Conservation (phyloP, 805 yeast genomes). For the Candida nemodendra region DNA sequence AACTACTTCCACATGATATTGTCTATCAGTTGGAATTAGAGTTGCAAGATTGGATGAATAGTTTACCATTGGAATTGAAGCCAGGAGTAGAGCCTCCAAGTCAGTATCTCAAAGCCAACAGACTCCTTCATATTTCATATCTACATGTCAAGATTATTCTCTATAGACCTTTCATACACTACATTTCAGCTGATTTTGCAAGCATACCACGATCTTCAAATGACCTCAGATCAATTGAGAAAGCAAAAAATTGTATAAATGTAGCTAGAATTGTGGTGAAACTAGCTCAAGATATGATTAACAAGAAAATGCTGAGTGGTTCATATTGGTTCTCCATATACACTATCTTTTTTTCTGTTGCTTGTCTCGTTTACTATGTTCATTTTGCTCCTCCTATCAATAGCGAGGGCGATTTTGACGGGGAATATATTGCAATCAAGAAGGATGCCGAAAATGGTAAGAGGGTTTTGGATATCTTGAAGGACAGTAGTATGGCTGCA, state of each 20-base stretch:
- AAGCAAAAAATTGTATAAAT: slow-evolving; percentile 81
- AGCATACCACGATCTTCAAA: slow-evolving; percentile 25
- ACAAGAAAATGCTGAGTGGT: slow-evolving; percentile 68
- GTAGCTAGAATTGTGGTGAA: slow-evolving; percentile 82
- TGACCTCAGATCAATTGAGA: slow-evolving; percentile 62
- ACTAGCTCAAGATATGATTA: slow-evolving; percentile 76
- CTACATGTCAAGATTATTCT: slow-evolving; percentile 76
- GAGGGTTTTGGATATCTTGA: slow-evolving; percentile 65
- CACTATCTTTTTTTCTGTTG: slow-evolving; percentile 85
- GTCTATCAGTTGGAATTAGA: slow-evolving; percentile 68
- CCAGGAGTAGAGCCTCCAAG: slow-evolving; percentile 71
- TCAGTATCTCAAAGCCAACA: slow-evolving; percentile 68
- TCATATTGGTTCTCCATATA: slow-evolving; percentile 92
- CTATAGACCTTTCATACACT: slow-evolving; percentile 87
- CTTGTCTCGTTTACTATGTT: slow-evolving; percentile 78
- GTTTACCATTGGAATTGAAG: slow-evolving; percentile 66
- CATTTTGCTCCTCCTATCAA: slow-evolving; percentile 45
- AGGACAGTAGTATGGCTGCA: slow-evolving; percentile 76
- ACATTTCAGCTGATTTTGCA: slow-evolving; percentile 56
- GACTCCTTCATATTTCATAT: slow-evolving; percentile 68
- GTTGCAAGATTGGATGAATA: slow-evolving; percentile 67
- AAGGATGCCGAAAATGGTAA: slow-evolving; percentile 82
- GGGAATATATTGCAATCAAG: slow-evolving; percentile 57
- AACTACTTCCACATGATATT: slow-evolving; percentile 32
- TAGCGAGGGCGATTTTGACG: slow-evolving; percentile 40